Conservation (phyloP, 139 green algal genomes). For the Monoraphidium neglectum region DNA sequence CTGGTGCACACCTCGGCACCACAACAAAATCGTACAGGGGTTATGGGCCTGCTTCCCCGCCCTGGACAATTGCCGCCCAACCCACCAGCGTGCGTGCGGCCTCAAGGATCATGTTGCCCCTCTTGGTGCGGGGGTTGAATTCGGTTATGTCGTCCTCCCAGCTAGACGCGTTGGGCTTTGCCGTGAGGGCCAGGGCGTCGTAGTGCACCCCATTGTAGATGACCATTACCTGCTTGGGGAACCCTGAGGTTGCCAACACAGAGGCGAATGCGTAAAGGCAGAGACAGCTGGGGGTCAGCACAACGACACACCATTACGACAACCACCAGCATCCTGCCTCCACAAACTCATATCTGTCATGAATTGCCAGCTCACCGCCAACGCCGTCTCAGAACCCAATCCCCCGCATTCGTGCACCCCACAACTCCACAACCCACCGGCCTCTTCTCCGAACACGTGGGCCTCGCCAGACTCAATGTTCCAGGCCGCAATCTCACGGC, state of each 20-base stretch:
- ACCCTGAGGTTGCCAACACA: too few relatives aligned
- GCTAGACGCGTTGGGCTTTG: slow-evolving; percentile 6
- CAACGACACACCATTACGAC: too few relatives aligned
- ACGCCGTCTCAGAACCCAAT: too few relatives aligned
- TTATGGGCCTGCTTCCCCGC: not conserved
- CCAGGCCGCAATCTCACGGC: slow-evolving; percentile 87
- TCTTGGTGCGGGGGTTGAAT: slow-evolving; percentile 57
- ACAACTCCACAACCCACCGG: slow-evolving; percentile 21
- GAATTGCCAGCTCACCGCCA: not conserved
- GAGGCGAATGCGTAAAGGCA: too few relatives aligned
- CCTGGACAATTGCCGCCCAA: not conserved
- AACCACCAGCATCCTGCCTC: not conserved
- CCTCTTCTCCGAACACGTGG: slow-evolving; percentile 85
- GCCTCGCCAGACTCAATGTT: slow-evolving; percentile 81
- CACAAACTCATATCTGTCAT: not conserved
- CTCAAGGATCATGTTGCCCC: slow-evolving; percentile 52
- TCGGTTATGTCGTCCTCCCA: slow-evolving; percentile 33
- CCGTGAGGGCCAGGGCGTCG: slow-evolving; percentile 69
- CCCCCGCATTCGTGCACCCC: too few relatives aligned
- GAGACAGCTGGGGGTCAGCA: too few relatives aligned
- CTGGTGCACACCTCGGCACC: not conserved
- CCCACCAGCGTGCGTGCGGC: slow-evolving; percentile 52
- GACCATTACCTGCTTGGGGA: slow-evolving; percentile 53
- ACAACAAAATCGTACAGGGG: not conserved
- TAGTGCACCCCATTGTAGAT: slow-evolving; percentile 89